Base-by-base conservation (phyloP, 1,284 basidiomycete genomes). In the Violaceomyces palustris region DNA sequence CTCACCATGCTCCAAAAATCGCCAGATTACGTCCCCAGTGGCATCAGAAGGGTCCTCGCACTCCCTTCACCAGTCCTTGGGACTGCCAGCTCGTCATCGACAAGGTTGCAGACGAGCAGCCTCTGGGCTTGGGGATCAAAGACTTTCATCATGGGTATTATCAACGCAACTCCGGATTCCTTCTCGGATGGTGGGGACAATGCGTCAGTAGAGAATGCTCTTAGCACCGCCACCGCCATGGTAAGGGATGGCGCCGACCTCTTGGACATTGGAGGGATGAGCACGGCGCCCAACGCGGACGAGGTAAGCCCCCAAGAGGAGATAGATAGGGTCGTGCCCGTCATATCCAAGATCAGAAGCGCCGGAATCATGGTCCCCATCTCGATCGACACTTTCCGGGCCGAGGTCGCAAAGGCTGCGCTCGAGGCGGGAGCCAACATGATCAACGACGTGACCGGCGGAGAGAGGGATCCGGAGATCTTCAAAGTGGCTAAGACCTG, bases 81-180 rank as follows among this genome's bases (percentile, higher is more conserved):
- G 19, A 27, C 31, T 27, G 35, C 38, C 42, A 39, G 31, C 11
- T 22, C 24, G 6, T 15, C 35, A 3, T 15, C 31, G 8, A 17
- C 45, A 4, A 31, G 22, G n/a, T 19, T 28, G 32, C 24, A 0
- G 54, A 51, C 21, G 54, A 46, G 18, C 53, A 39, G 25, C n/a
- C 39, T 30, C 29, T 66, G 67, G 65, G 42, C 47, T 10, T 70
- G 69, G 67, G 65, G 60, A 10, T 42, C 45, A 15, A 44, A 58
- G 56, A 90, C 88, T 1, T 80, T 81, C 47, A 74, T 97, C 48
- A 98, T 98, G 94, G 87, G 86, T 0, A 96, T 90, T 4, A 80
- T 98, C 58, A 97, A 98, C 70, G 81, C 82, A 3, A 98, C 94
- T 0, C 94, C 94, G 1, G 92, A 99, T 75, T 96, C 91, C 0